Percentiles rank a stretch among this genome's conserved stretches.
Conservation (phyloP, 768 basidiomycete genomes). For the Rhodotorula paludigena region DNA sequence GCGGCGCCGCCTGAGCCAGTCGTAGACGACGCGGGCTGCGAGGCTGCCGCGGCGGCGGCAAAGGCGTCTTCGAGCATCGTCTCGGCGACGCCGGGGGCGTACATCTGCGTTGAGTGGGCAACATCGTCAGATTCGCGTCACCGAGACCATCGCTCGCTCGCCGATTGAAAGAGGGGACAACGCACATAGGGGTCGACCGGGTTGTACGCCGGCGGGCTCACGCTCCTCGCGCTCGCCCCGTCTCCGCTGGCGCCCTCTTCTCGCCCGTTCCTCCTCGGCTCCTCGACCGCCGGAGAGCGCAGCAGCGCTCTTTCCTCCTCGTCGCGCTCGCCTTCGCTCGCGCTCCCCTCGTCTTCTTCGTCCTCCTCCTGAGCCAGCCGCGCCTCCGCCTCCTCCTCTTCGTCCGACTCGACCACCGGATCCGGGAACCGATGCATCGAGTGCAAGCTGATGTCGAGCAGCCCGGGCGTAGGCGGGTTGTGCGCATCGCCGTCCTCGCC, state of each 20-base stretch:
- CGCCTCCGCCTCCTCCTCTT: constrained; percentile 38
- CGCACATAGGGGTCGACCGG: constrained; percentile 36
- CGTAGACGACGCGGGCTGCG: neutral
- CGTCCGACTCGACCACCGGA: constrained; percentile 39
- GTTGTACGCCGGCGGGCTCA: constrained; percentile 28
- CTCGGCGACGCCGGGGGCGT: constrained; percentile 45
- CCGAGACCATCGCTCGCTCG: no score
- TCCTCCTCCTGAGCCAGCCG: neutral
- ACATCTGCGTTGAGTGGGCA: constrained; percentile 7
- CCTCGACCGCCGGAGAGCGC: neutral
- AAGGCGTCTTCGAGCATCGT: constrained; percentile 43
- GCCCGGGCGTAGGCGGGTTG: constrained; percentile 52
- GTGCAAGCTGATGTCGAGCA: constrained; percentile 50
- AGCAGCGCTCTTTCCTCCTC: constrained; percentile 30
- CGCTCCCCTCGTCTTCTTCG: neutral
- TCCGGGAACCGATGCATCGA: constrained; percentile 44
- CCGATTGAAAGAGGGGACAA: neutral
- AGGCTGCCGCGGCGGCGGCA: neutral
- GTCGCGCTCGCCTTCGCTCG: constrained; percentile 18
- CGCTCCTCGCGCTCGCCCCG: neutral
- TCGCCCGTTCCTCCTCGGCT: constrained; percentile 27
- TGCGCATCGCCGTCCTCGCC: constrained; percentile 34
- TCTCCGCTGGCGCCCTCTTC: neutral
- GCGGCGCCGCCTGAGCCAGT: neutral
- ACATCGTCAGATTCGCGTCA: neutral